Evolutionary conservation across 345 rosid species (phyloP).

Genomic region (Populus tremula): DNA sequence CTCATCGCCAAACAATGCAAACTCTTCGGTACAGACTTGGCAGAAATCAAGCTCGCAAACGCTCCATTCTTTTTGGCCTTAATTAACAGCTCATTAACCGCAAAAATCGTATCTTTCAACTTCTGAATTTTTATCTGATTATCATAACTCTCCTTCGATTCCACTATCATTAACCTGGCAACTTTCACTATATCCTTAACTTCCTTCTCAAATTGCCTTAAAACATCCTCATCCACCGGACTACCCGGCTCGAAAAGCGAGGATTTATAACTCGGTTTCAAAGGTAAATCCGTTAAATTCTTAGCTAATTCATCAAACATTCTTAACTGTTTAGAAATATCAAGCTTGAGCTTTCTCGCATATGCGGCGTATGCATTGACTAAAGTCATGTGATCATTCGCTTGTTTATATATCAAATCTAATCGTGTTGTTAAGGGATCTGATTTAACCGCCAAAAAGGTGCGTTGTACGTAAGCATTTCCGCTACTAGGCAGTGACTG

Average conservation of each 20-base stretch:
- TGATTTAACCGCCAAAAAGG: constrained; percentile 68
- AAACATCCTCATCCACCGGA: constrained; percentile 65
- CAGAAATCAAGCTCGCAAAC: constrained; percentile 71
- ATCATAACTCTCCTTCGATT: constrained; percentile 81
- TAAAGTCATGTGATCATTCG: constrained; percentile 70
- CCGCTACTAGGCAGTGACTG: constrained; percentile 58
- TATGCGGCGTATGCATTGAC: constrained; percentile 85
- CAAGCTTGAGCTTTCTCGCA: constrained; percentile 93
- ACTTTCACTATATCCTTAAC: constrained; percentile 80
- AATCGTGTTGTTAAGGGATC: constrained; percentile 79
- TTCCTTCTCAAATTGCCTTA: constrained; percentile 84
- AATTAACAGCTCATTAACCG: constrained; percentile 66
- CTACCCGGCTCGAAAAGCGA: constrained; percentile 43
- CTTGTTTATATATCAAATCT: constrained; percentile 87
- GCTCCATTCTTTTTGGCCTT: constrained; percentile 93
- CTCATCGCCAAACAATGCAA: constrained; percentile 95
- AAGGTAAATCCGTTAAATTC: constrained; percentile 57
- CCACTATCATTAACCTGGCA: constrained; percentile 64
- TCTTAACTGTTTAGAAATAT: constrained; percentile 67
- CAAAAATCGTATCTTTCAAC: constrained; percentile 81
- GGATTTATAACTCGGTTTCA: constrained; percentile 49
- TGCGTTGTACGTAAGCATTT: constrained; percentile 60
- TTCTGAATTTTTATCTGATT: constrained; percentile 93
- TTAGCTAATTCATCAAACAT: constrained; percentile 69
- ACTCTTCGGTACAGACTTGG: constrained; percentile 81